Percentiles rank a stretch among this genome's conserved stretches.
phyloP scores from a whole-genome alignment of 208 protist genomes.

The Phytomonas sp. region DNA sequence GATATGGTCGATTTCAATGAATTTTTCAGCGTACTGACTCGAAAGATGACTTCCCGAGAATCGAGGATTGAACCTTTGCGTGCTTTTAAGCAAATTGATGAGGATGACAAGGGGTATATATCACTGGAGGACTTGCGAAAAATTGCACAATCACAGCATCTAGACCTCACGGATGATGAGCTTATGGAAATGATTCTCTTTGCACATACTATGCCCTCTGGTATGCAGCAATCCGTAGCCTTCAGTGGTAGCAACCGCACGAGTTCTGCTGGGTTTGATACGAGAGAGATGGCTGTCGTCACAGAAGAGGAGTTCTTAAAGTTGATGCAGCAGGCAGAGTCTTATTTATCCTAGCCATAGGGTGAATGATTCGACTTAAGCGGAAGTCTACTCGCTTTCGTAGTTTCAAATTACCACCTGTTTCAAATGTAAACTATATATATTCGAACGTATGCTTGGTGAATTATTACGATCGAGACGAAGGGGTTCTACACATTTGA shows the following conservation, averaged over 20 bases:
- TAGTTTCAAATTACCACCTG: not conserved
- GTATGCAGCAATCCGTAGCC: not conserved
- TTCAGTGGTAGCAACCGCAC: not conserved
- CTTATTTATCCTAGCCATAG: conserved; percentile 35
- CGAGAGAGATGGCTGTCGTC: conserved; percentile 63
- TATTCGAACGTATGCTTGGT: not conserved
- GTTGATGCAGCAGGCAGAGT: conserved; percentile 95
- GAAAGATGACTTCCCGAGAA: conserved; percentile 80
- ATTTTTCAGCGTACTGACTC: conserved; percentile 78
- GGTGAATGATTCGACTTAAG: not conserved
- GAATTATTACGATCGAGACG: not conserved
- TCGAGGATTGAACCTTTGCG: conserved; percentile 78
- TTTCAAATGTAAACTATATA: not conserved
- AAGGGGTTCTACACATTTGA: not conserved
- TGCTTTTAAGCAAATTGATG: conserved; percentile 90
- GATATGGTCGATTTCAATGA: conserved; percentile 87
- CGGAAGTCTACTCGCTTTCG: not conserved
- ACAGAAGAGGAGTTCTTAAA: conserved; percentile 92
- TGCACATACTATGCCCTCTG: conserved; percentile 52
- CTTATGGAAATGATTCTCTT: conserved; percentile 96
- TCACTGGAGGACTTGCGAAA: conserved; percentile 92
- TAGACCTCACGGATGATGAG: conserved; percentile 95
- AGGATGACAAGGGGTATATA: conserved; percentile 90
- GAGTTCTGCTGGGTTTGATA: conserved; percentile 19
- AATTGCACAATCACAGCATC: conserved; percentile 85